Evolutionary conservation across 257 asterid genomes (phyloP).

Genomic region (Striga asiatica): DNA sequence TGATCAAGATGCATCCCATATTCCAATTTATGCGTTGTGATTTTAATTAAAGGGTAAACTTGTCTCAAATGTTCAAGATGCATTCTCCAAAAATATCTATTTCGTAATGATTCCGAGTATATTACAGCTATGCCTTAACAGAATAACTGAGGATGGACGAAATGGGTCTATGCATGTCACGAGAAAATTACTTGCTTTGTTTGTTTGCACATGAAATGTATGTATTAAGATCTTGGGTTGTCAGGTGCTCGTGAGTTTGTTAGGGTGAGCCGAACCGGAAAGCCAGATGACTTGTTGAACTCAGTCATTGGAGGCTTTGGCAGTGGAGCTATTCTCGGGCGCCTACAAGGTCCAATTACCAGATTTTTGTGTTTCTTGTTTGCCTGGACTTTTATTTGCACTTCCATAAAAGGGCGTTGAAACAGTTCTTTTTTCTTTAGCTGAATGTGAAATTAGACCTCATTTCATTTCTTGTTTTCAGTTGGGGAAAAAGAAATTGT

Average conservation of each 20-base stretch:
- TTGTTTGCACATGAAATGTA: background rate
- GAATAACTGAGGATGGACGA: background rate
- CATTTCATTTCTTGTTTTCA: background rate
- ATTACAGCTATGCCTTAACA: background rate
- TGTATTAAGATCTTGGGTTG: constrained; percentile 15
- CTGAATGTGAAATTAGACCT: background rate
- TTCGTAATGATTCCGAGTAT: background rate
- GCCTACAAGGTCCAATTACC: constrained; percentile 64
- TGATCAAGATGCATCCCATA: too few relatives aligned
- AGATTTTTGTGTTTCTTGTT: background rate
- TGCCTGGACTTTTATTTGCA: background rate
- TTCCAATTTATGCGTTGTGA: too few relatives aligned
- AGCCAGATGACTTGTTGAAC: constrained; percentile 78
- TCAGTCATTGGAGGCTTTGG: constrained; percentile 81
- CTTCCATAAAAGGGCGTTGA: background rate
- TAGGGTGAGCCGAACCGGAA: constrained; percentile 67
- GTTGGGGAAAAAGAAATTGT: background rate
- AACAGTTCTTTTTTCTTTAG: background rate
- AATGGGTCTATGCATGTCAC: background rate
- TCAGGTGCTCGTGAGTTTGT: constrained; percentile 90
- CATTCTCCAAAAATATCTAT: background rate
- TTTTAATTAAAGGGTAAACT: too few relatives aligned
- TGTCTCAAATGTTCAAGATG: background rate
- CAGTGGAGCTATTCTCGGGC: constrained; percentile 89
- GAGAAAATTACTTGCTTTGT: background rate